Conservation (phyloP, 1,284 basidiomycete genomes). For the Psilocybe mexicana region DNA sequence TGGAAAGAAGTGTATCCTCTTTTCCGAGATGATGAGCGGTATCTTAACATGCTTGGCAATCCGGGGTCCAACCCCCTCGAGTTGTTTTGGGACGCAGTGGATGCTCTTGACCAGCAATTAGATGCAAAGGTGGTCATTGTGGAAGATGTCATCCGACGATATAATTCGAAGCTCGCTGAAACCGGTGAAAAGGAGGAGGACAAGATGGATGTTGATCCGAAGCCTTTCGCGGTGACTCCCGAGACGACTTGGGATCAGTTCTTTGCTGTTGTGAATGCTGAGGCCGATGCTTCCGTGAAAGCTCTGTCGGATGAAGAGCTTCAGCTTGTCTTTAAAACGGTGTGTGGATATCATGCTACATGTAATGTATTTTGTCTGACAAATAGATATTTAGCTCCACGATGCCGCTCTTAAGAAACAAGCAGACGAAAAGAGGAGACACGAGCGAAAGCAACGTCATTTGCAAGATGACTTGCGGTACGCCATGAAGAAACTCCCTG, state of each 20-base stretch:
- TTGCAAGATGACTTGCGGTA: conserved; percentile 95
- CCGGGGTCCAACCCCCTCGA: conserved; percentile 94
- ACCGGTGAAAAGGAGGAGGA: conserved; percentile 33
- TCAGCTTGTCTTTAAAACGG: conserved; percentile 64
- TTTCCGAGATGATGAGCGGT: conserved; percentile 80
- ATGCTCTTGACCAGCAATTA: conserved; percentile 82
- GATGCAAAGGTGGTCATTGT: conserved; percentile 72
- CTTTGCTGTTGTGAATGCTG: conserved; percentile 53
- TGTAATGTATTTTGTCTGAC: conserved; percentile 1
- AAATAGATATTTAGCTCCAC: conserved; percentile 55
- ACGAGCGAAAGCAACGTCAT: conserved; percentile 84
- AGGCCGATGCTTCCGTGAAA: conserved; percentile 49
- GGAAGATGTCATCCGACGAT: conserved; percentile 58
- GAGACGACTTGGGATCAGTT: conserved; percentile 68
- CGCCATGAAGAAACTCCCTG: conserved; percentile 87
- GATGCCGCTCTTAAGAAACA: conserved; percentile 70
- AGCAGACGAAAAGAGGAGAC: conserved; percentile 77
- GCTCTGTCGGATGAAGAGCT: conserved; percentile 56
- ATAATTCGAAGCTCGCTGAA: conserved; percentile 37
- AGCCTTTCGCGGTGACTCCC: conserved; percentile 51
- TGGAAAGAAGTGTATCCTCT: conserved; percentile 88
- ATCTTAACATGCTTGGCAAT: conserved; percentile 83
- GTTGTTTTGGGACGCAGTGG: conserved; percentile 93
- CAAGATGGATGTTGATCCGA: conserved; percentile 32
- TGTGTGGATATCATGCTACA: conserved; percentile 29